Evolutionary conservation across 306 rosid genomes (phyloP).

Genomic region (Myrica gale): DNA sequence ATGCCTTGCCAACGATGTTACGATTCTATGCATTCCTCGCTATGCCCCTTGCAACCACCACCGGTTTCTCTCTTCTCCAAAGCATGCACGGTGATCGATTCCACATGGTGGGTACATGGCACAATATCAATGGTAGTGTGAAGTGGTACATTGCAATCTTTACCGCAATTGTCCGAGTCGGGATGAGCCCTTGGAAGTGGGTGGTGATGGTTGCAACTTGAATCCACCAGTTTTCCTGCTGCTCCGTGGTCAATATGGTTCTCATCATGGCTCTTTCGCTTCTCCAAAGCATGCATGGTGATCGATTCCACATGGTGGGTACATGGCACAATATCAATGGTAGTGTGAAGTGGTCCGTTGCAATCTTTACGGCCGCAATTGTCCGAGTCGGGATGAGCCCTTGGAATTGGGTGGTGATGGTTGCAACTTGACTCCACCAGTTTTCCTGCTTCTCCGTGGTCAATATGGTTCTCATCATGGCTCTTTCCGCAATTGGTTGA

Average conservation of each 20-base stretch:
- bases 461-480: constrained; percentile 21
- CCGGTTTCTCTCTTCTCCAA: constrained; percentile 19
- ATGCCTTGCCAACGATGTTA: constrained; percentile 21
- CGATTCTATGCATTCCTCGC: constrained; percentile 27
- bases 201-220: constrained; percentile 25
- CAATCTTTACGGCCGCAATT: constrained; percentile 14
- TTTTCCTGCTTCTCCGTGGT: constrained; percentile 8
- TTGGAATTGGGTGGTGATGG: constrained; percentile 19
- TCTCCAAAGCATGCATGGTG: not conserved
- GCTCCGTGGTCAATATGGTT: constrained; percentile 16
- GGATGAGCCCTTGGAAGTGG: constrained; percentile 20
- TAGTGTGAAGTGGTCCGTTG: constrained; percentile 4
- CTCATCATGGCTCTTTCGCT: constrained; percentile 13
- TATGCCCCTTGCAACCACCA: constrained; percentile 33
- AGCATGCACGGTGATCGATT: constrained; percentile 8
- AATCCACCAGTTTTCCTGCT: not conserved
- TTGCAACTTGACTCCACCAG: constrained; percentile 18
- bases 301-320: constrained; percentile 24
- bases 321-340: constrained; percentile 29
- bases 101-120: constrained; percentile 12
- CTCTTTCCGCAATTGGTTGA: constrained; percentile 30
- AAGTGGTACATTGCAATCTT: not conserved
- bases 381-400: constrained; percentile 19
- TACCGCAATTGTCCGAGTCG: constrained; percentile 14
- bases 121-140: constrained; percentile 36